Conservation (phyloP, 2,329 filamentous ascomycete genomes). For the Phoma sp. region DNA sequence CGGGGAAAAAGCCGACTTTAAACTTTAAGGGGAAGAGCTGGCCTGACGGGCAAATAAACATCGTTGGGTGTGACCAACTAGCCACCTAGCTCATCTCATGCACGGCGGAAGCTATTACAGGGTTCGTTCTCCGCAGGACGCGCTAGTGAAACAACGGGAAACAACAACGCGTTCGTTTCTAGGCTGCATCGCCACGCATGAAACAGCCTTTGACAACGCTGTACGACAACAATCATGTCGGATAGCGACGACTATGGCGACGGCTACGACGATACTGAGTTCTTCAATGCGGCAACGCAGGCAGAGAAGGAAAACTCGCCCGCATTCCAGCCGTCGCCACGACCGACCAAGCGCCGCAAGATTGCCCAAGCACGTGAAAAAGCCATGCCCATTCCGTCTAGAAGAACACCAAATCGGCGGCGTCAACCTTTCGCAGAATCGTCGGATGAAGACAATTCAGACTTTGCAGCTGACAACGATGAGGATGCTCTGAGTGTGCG, state of each 20-base stretch:
- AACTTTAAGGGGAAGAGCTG: conserved; percentile 8
- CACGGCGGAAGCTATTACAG: conserved; percentile 19
- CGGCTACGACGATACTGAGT: conserved; percentile 68
- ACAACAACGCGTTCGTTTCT: conserved; percentile 28
- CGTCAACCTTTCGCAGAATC: conserved; percentile 32
- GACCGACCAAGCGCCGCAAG: conserved; percentile 47
- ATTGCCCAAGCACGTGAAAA: conserved; percentile 34
- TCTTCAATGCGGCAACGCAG: conserved; percentile 66
- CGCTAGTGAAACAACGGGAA: conserved; percentile 20
- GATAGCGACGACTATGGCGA: conserved; percentile 66
- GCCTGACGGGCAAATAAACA: conserved; percentile 4
- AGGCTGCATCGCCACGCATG: conserved; percentile 24
- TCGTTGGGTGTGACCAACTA: background rate
- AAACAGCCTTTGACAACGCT: conserved; percentile 19
- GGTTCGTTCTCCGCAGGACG: conserved; percentile 29
- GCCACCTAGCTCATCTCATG: conserved; percentile 5
- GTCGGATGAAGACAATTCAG: conserved; percentile 31
- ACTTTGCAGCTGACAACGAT: conserved; percentile 14
- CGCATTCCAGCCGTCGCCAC: conserved; percentile 42
- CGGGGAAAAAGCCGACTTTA: conserved; percentile 12
- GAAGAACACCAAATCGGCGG: conserved; percentile 20
- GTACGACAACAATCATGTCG: conserved; percentile 22
- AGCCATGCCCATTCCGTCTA: conserved; percentile 29
- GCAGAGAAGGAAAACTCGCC: conserved; percentile 43
- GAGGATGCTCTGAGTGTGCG: conserved; percentile 16